phyloP scores from a whole-genome alignment of 805 yeast species.

The Pichia thaimueangensis region DNA sequence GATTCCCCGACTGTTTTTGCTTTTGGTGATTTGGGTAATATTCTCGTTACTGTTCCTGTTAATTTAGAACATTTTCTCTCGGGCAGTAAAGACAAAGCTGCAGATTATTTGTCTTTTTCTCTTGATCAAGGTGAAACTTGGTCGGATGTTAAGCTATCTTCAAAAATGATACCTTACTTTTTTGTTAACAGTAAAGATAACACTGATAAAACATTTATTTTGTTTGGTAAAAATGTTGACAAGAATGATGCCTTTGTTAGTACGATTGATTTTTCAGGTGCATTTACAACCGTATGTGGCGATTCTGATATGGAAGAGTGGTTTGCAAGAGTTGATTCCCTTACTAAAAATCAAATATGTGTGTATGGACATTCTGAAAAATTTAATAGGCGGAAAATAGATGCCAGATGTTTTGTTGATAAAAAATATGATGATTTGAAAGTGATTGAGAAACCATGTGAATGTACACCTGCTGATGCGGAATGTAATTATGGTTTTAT shows the following conservation, averaged over 20 bases:
- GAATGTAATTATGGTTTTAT: slow-evolving; percentile 59
- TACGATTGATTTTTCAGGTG: slow-evolving; percentile 50
- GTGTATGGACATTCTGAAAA: slow-evolving; percentile 63
- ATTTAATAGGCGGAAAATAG: slow-evolving; percentile 56
- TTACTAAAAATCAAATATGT: slow-evolving; percentile 39
- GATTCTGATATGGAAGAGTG: slow-evolving; percentile 60
- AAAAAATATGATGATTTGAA: slow-evolving; percentile 41
- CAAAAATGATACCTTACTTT: slow-evolving; percentile 21
- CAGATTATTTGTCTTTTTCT: slow-evolving; percentile 39
- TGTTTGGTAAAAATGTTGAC: slow-evolving; percentile 36
- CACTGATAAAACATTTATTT: slow-evolving; percentile 51
- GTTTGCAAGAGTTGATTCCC: slow-evolving; percentile 41
- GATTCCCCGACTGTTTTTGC: slow-evolving; percentile 48
- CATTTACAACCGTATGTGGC: slow-evolving; percentile 41
- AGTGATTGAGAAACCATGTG: slow-evolving; percentile 48
- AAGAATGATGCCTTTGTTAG: slow-evolving; percentile 21
- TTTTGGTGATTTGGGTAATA: slow-evolving; percentile 75
- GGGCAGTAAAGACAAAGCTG: slow-evolving; percentile 29
- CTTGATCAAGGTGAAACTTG: slow-evolving; percentile 71
- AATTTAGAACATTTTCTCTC: slow-evolving; percentile 13
- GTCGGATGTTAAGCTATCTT: slow-evolving; percentile 44
- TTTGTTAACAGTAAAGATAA: slow-evolving; percentile 57
- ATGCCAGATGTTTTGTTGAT: slow-evolving; percentile 56
- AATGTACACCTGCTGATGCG: slow-evolving; percentile 58
- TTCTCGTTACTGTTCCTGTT: slow-evolving; percentile 54